Evolutionary conservation across 176 grass and related monocot genomes (phyloP).

Genomic region (Oryza rufipogon): DNA sequence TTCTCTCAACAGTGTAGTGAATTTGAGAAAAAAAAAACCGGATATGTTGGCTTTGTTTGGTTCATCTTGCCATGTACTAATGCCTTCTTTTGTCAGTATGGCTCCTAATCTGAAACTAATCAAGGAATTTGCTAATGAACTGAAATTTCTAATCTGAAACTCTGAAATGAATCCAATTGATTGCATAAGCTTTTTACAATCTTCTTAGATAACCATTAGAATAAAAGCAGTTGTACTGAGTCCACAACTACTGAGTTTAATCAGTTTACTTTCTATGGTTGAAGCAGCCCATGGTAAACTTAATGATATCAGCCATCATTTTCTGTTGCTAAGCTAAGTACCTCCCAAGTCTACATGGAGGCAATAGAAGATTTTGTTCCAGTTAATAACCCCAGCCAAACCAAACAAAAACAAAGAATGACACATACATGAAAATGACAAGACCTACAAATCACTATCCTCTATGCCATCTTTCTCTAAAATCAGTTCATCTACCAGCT

Average conservation of each 20-base stretch:
- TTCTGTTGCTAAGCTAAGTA: constrained; percentile 20
- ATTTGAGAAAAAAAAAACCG: background rate
- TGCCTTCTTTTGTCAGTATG: too few relatives aligned
- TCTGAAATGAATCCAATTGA: background rate
- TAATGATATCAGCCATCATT: constrained; percentile 45
- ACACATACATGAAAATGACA: constrained; percentile 29
- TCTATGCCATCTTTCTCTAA: constrained; percentile 34
- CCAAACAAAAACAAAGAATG: constrained; percentile 4
- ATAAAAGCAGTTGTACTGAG: constrained; percentile 16
- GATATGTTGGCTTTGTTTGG: background rate
- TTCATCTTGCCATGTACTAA: background rate
- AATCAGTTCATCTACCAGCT: constrained; percentile 57
- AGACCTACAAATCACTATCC: constrained; percentile 25
- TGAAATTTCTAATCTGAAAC: constrained; percentile 14
- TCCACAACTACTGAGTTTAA: constrained; percentile 29
- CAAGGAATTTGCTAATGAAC: background rate
- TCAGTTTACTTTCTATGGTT: constrained; percentile 2
- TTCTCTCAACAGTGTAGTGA: background rate
- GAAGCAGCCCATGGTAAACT: constrained; percentile 1
- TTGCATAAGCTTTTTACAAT: constrained; percentile 4
- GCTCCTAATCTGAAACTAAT: too few relatives aligned
- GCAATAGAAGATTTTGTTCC: constrained; percentile 35
- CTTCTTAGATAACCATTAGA: constrained; percentile 20
- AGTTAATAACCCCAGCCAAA: constrained; percentile 25
- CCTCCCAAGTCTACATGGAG: constrained; percentile 23